Percentiles rank a stretch among this genome's conserved stretches.
These are phyloP conservation scores for Paramarasmius palmivorus DNA, from an alignment of 1,284 basidiomycete species.

Conservation along the genomic window DNA sequence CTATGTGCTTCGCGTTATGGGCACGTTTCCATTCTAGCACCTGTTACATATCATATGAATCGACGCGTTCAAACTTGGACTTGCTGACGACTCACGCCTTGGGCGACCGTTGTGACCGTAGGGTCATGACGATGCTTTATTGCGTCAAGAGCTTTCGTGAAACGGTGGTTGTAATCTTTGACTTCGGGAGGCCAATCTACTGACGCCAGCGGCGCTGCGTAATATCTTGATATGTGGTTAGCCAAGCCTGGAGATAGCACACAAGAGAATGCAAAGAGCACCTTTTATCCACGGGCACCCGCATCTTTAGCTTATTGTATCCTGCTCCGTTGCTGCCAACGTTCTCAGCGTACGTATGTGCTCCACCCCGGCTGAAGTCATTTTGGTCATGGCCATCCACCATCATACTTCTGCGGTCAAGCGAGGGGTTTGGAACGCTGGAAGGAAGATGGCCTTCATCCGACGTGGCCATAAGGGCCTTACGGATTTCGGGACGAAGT, in stretches of 20 bases:
- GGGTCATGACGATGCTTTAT: conserved; percentile 98
- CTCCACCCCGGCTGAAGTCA: conserved; percentile 8
- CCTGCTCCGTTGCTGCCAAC: conserved; percentile 34
- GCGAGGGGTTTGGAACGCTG: conserved; percentile 71
- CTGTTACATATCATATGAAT: neutral
- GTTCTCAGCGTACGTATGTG: conserved; percentile 20
- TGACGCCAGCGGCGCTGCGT: conserved; percentile 63
- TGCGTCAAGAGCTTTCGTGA: conserved; percentile 85
- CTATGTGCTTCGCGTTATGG: conserved; percentile 64
- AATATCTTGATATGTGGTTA: conserved; percentile 64
- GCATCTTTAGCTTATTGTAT: conserved; percentile 58
- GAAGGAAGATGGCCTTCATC: conserved; percentile 55
- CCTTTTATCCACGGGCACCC: conserved; percentile 76
- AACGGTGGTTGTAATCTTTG: conserved; percentile 89
- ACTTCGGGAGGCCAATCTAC: conserved; percentile 91
- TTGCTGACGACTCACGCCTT: conserved; percentile 56
- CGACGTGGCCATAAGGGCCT: conserved; percentile 59
- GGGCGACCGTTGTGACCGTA: conserved; percentile 95
- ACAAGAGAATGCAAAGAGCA: conserved; percentile 28
- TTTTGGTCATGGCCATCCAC: conserved; percentile 25
- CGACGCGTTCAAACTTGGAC: neutral
- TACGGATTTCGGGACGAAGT: conserved; percentile 67
- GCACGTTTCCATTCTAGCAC: conserved; percentile 72
- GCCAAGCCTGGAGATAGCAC: conserved; percentile 9
- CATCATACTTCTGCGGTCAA: conserved; percentile 33